Conservation (phyloP, 495 filamentous ascomycete genomes). For the Bathelium albidoporum region DNA sequence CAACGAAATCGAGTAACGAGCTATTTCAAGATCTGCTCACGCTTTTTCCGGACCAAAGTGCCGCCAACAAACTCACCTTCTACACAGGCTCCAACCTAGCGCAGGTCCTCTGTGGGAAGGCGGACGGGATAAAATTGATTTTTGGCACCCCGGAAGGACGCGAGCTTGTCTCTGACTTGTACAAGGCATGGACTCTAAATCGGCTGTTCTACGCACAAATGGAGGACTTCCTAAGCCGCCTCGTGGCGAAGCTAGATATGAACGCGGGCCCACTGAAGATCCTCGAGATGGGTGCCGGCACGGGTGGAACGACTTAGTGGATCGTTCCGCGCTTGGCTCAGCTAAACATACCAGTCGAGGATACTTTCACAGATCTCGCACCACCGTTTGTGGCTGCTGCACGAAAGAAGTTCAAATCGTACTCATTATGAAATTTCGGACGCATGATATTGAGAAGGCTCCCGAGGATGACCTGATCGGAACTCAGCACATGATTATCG, state of each 20-base stretch:
- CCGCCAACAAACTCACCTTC: constrained; percentile 34
- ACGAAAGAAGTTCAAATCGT: constrained; percentile 30
- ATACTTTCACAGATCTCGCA: constrained; percentile 42
- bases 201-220: not conserved
- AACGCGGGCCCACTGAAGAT: not conserved
- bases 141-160: constrained; percentile 40
- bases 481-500: constrained; percentile 39
- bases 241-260: not conserved
- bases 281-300: constrained; percentile 8
- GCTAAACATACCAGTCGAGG: constrained; percentile 20
- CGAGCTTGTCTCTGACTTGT: constrained; percentile 34
- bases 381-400: constrained; percentile 32
- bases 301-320: constrained; percentile 3
- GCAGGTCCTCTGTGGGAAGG: constrained; percentile 33
- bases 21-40: constrained; percentile 25
- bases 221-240: not conserved
- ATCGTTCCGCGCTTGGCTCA: not conserved
- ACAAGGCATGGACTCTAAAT: not conserved
- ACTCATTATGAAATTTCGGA: constrained; percentile 37
- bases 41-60: constrained; percentile 31
- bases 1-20: constrained; percentile 32
- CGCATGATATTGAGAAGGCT: constrained; percentile 39
- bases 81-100: constrained; percentile 37
- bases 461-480: constrained; percentile 10
- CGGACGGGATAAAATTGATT: constrained; percentile 39